These are phyloP conservation scores for Quercus bicolor DNA, from an alignment of 306 rosid genomes.

Conservation along the genomic window DNA sequence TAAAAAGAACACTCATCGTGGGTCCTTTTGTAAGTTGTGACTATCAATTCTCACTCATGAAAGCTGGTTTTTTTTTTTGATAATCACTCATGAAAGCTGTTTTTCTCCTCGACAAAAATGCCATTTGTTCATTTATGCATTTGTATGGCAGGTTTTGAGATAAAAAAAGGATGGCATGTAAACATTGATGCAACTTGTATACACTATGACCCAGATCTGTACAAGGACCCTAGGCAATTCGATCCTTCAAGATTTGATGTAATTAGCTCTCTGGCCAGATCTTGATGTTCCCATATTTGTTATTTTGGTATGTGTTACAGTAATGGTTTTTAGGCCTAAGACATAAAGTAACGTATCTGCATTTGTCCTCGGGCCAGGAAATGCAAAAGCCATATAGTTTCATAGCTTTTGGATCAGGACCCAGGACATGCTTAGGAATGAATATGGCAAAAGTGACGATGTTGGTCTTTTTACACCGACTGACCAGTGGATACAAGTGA, in stretches of 20 bases:
- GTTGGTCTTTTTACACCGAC: conserved; percentile 58
- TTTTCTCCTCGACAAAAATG: background rate
- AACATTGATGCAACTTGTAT: conserved; percentile 65
- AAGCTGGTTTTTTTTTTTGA: background rate
- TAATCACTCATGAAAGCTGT: background rate
- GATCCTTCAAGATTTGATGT: conserved; percentile 79
- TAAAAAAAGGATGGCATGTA: conserved; percentile 76
- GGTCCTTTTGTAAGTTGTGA: too few relatives aligned
- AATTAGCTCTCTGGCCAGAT: conserved; percentile 5
- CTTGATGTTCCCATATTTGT: background rate
- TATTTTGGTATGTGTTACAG: background rate
- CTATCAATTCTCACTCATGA: background rate
- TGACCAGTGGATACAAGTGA: conserved; percentile 56
- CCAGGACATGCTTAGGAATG: conserved; percentile 71
- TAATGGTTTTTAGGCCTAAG: too few relatives aligned
- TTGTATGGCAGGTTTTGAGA: conserved; percentile 43
- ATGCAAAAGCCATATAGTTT: conserved; percentile 64
- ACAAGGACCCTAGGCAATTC: conserved; percentile 55
- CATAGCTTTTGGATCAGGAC: conserved; percentile 71
- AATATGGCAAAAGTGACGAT: conserved; percentile 70
- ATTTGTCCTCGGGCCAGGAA: conserved; percentile 50
- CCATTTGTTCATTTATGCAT: background rate
- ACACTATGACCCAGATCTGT: conserved; percentile 57
- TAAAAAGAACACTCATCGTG: too few relatives aligned
- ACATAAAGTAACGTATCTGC: background rate